Evolutionary conservation across 345 rosid species (phyloP), one percentile per base, ranked within the genome.

Genomic region (Hevea brasiliensis): DNA sequence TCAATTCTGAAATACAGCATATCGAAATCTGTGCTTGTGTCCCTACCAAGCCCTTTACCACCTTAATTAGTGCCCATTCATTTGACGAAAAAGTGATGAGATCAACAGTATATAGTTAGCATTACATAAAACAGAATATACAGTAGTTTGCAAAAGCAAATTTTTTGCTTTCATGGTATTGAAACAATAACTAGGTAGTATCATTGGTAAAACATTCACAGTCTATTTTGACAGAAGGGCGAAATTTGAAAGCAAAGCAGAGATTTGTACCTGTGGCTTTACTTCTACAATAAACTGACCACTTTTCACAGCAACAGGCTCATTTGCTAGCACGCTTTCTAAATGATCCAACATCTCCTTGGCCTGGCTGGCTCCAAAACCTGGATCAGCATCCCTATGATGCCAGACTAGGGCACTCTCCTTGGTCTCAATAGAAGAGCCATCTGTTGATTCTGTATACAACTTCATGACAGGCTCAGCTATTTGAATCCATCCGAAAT

Each of bases 331-430:
- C 76, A 89, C 94, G 44, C 90, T 88, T 76, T 89, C 94, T 26
- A 89, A 87, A 82, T 89, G 94, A 73, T 86, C 94, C 29, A 89
- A 66, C 94, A 89, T 71, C 80, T 89, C 94, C 80, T 89, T 89
- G 59, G 94, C 94, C 75, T 89, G 94, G 77, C 85, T 86, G 72
- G 89, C 86, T 65, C 94, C 94, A 79, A 89, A 89, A 74, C 87
- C 89, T 1, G 81, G 85, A 77, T 89, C 94, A 29, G 94, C 94
- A 78, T 89, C 94, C 68, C 85, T 79, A 74, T 87, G 87, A 70
- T 89, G 94, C 94, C 94, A 89, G 27, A 89, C 94, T 67, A 89
- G 71, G 26, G 89, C 89, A 80, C 94, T 89, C 81, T 89, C 94
- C 73, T 89, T 89, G 65, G 70, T 77, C 71, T 89, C 94, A 56